Base-by-base conservation (phyloP, 805 yeast species). In the Komagataella kurtzmanii region DNA sequence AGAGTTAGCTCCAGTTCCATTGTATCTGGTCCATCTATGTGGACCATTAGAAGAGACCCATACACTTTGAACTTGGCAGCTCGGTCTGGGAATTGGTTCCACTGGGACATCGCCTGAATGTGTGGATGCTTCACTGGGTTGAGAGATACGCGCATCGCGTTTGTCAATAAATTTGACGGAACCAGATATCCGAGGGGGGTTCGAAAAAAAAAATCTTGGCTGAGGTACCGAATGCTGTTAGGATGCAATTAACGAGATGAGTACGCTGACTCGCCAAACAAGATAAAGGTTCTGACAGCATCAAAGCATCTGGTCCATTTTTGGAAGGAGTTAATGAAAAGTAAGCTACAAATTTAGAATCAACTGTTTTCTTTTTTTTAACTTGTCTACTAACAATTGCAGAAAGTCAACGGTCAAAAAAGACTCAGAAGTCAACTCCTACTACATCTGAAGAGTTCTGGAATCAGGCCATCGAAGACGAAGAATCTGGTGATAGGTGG, bases 401-500 rank as follows among this genome's bases (percentile, higher is more conserved):
- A 17, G 46, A 12, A 44, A 44, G 46, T 17, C 46, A n/a, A n/a
- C 46, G 46, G 14, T n/a, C 23, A 7, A n/a, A 17, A 50, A 50
- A 45, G 24, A 24, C 36, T 4, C 45, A 47, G 40, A 46, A 24
- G 10, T 36, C 49, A 46, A 59, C 57, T 8, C 74, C 75, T 4
- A 61, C 65, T 4, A 72, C 80, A 0, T 70, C 75, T 0, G 78
- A 76, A 36, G 87, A 80, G 3, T 73, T 59, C 50, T 68, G 81
- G n/a, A 80, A 76, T 36, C 66, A 66, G 50, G 91, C 81, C 1
- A 70, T 81, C 0, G 68, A 68, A 8, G 80, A 78, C 52, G 91
- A 84, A 59, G 90, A 84, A 53, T 74, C 78, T n/a, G 91, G 88
- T 0, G 90, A 84, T 59, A 63, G 90, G 48, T 85, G 89, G 88